These are phyloP conservation scores for Chaetomiaceae sp. DNA, from an alignment of 2,329 filamentous ascomycete species.

Conservation along the genomic window DNA sequence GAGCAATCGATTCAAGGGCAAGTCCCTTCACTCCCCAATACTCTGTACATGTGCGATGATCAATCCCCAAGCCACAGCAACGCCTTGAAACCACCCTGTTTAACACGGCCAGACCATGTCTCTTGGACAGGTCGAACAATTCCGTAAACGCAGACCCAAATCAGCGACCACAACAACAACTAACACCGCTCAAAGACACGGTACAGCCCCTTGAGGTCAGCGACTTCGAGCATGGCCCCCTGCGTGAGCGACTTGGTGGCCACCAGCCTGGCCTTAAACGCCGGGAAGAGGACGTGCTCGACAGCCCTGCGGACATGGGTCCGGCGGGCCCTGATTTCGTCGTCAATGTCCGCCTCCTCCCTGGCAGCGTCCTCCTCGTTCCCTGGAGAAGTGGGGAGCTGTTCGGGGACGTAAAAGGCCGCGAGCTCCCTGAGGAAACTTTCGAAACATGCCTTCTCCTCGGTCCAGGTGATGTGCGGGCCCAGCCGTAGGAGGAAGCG, in stretches of 20 bases:
- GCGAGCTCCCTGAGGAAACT: conserved; percentile 83
- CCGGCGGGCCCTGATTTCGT: conserved; percentile 54
- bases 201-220: conserved; percentile 88
- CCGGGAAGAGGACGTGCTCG: conserved; percentile 85
- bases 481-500: conserved; percentile 83
- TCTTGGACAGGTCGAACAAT: no score
- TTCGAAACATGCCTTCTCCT: conserved; percentile 81
- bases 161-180: not conserved
- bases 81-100: no score
- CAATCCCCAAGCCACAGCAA: no score
- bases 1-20: no score
- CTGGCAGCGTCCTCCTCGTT: conserved; percentile 31
- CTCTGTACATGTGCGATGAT: no score
- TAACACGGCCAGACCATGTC: no score
- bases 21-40: no score
- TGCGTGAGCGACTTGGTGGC: conserved; percentile 74
- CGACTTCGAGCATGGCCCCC: conserved; percentile 74
- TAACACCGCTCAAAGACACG: conserved; percentile 91
- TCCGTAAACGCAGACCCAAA: not conserved
- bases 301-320: conserved; percentile 68
- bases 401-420: conserved; percentile 84
- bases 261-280: conserved; percentile 75
- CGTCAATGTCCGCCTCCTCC: conserved; percentile 39
- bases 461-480: conserved; percentile 79
- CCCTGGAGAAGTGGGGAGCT: conserved; percentile 53